A percentile compares a stretch with the other conserved stretches of the same genome.
Evolutionary conservation across 2,329 filamentous ascomycete species (phyloP).

Genomic region (Cryphonectria radicalis): DNA sequence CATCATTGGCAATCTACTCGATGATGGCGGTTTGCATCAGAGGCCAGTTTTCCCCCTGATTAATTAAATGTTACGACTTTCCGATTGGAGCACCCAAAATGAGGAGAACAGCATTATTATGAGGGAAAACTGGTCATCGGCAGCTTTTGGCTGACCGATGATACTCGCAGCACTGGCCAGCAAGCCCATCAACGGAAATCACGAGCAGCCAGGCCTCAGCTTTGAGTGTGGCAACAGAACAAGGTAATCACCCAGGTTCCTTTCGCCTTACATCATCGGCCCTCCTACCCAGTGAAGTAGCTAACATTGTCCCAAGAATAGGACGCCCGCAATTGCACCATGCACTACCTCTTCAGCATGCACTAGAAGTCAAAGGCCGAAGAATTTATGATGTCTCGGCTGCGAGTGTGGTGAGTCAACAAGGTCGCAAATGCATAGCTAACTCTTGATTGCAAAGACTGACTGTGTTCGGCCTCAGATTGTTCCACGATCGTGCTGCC

Average conservation of each 20-base stretch:
- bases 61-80: neutral
- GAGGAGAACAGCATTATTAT: neutral
- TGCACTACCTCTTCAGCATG: neutral
- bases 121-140: slow-evolving; percentile 6
- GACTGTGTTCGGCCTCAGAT: neutral
- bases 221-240: neutral
- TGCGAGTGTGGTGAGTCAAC: neutral
- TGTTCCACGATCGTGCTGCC: neutral
- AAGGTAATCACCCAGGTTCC: neutral
- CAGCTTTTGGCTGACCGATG: neutral
- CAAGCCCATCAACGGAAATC: neutral
- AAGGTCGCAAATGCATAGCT: neutral
- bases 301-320: neutral
- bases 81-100: neutral
- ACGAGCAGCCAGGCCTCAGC: neutral
- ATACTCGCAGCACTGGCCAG: neutral
- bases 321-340: neutral
- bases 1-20: neutral
- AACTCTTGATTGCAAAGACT: neutral
- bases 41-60: neutral
- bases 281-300: neutral
- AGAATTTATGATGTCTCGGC: neutral
- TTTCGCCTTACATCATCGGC: neutral
- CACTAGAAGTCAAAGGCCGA: neutral
- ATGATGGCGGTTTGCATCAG: neutral